Evolutionary conservation across 2,329 filamentous ascomycete species (phyloP).

Genomic region (Stagonosporopsis chrysanthemi): DNA sequence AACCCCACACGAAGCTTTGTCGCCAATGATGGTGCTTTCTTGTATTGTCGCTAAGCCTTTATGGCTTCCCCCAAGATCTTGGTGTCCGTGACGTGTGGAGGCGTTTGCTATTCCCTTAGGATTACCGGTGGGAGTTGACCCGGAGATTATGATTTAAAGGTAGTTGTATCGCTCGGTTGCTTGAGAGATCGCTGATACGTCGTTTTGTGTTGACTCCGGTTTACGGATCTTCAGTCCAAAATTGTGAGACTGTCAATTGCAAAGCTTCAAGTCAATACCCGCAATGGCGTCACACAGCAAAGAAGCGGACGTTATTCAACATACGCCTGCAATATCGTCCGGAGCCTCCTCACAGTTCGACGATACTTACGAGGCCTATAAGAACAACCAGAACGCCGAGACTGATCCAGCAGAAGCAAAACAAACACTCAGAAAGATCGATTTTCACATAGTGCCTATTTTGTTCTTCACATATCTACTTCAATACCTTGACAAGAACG

Average conservation of each 20-base stretch:
- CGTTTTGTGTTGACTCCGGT: background rate
- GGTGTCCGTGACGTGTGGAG: conserved; percentile 6
- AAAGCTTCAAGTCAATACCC: background rate
- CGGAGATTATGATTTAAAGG: background rate
- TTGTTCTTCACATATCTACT: conserved; percentile 49
- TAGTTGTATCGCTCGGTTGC: too few relatives aligned
- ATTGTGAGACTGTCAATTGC: background rate
- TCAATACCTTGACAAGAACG: conserved; percentile 56
- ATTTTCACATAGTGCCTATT: conserved; percentile 40
- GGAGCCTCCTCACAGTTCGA: conserved; percentile 38
- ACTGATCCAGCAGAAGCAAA: conserved; percentile 37
- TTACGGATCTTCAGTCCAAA: background rate
- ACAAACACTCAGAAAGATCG: conserved; percentile 41
- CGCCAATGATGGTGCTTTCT: conserved; percentile 28
- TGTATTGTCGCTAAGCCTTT: conserved; percentile 23
- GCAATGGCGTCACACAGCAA: conserved; percentile 26
- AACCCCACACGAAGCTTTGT: conserved; percentile 16
- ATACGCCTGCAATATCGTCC: conserved; percentile 27
- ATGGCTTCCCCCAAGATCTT: conserved; percentile 19
- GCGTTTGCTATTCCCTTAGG: conserved; percentile 9
- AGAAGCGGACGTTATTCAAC: conserved; percentile 26
- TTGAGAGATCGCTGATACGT: too few relatives aligned
- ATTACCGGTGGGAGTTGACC: conserved; percentile 3
- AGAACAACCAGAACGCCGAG: conserved; percentile 30
- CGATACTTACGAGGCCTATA: conserved; percentile 45